Evolutionary conservation across 2,329 filamentous ascomycete species (phyloP).

Genomic region (Colletotrichum tofieldiae): DNA sequence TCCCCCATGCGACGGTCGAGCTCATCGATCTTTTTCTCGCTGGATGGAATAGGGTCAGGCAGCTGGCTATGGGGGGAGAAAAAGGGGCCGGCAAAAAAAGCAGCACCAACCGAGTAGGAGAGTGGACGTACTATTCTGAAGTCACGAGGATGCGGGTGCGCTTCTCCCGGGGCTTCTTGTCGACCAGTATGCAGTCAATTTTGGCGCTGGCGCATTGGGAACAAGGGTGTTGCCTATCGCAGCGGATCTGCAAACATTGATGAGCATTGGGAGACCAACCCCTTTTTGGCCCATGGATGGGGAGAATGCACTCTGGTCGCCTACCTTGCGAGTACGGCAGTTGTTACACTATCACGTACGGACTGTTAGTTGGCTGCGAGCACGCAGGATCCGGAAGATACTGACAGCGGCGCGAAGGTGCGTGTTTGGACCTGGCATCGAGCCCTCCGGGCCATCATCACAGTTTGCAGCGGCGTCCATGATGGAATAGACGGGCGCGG

Average conservation of each 20-base stretch:
- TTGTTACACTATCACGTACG: background rate
- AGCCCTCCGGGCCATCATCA: too few species aligned
- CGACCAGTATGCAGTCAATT: slow-evolving; percentile 52
- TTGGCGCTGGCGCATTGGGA: slow-evolving; percentile 53
- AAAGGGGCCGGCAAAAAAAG: too few species aligned
- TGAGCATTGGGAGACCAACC: background rate
- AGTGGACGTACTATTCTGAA: slow-evolving; percentile 53
- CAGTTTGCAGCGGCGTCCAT: too few species aligned
- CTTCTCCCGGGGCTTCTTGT: slow-evolving; percentile 51
- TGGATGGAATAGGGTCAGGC: slow-evolving; percentile 36
- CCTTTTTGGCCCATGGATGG: too few species aligned
- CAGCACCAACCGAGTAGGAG: background rate
- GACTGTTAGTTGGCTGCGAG: slow-evolving; percentile 49
- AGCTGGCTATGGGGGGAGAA: background rate
- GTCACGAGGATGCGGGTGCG: slow-evolving; percentile 53
- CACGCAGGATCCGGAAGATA: slow-evolving; percentile 31
- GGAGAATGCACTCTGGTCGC: too few species aligned
- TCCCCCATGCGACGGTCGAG: slow-evolving; percentile 54
- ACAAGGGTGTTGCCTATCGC: slow-evolving; percentile 54
- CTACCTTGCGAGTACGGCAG: too few species aligned
- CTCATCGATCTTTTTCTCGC: slow-evolving; percentile 56
- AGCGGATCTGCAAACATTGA: slow-evolving; percentile 50
- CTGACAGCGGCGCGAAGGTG: slow-evolving; percentile 9
- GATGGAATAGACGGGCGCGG: too few species aligned
- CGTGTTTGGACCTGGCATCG: background rate